Base-by-base conservation (phyloP, 140 eudicot genomes). In the Oenanthe javanica region DNA sequence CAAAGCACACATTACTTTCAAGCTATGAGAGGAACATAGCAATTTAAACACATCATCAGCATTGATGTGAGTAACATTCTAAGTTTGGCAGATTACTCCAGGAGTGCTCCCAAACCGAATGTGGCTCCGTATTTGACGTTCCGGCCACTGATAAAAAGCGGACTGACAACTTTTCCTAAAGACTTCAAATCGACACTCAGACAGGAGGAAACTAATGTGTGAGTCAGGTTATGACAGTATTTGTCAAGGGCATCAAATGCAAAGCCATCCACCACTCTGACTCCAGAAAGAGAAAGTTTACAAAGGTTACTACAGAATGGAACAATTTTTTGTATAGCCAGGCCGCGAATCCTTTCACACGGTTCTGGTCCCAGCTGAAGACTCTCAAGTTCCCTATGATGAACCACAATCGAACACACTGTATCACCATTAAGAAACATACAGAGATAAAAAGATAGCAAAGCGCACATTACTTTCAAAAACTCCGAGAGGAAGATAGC, bases 91-190 rank as follows among this genome's bases (percentile, higher is more conserved):
- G 84, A 85, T 86, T 84, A 84, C 83, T 67, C 97, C 97, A 31
- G 31, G 31, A 95, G 16, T 55, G 66, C 49, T 90, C 90, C 76
- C 85, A 79, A 13, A 79, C 97, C 84, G 83, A 83, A 61, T n/a
- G 83, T 97, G 97, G 91, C 49, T 92, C 91, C 61, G 92, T 73
- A 76, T 52, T 85, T 10, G 89, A 82, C 31, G 97, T 88, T 76
- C 99, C 99, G 1, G 97, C 99, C 59, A 95, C 96, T 5, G 97
- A 95, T 27, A 95, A 86, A 79, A 88, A 95, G 14, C 82, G 85
- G 79, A 95, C 79, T 2, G 99, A 90, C 72, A 0, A 95, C 84
- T 36, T 88, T 88, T 10, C 89, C 97, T 52, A 95, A 81, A 4
- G 97, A 94, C 72, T 77, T 79, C 85, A 89, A 96, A 72, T 95